phyloP scores from a whole-genome alignment of 1,284 basidiomycete species.

The Tetrapyrgos nigripes region DNA sequence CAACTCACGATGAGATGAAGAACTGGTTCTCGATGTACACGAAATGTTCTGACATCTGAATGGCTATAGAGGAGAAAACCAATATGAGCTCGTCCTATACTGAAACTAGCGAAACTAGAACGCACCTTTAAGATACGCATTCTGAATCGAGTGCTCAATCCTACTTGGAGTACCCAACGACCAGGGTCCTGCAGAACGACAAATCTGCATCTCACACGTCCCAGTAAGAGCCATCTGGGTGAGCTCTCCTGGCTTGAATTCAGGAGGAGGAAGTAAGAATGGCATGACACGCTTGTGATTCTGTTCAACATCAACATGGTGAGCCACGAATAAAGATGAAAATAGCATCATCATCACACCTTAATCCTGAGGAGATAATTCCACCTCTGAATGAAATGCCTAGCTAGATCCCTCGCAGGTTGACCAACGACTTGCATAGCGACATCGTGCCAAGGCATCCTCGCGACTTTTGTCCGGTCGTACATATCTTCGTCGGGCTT shows the following conservation, averaged over 20 bases:
- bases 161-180: slow-evolving; percentile 89
- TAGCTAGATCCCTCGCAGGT: slow-evolving; percentile 92
- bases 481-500: slow-evolving; percentile 97
- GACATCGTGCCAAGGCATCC: slow-evolving; percentile 99
- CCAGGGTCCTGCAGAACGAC: slow-evolving; percentile 95
- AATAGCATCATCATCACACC: slow-evolving; percentile 52
- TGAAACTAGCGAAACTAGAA: slow-evolving; percentile 26
- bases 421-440: slow-evolving; percentile 96
- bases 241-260: slow-evolving; percentile 88
- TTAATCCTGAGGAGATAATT: slow-evolving; percentile 92
- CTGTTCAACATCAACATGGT: slow-evolving; percentile 41
- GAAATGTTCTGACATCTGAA: slow-evolving; percentile 93
- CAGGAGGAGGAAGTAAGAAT: slow-evolving; percentile 93
- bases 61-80: slow-evolving; percentile 60
- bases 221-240: slow-evolving; percentile 87
- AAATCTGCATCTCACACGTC: slow-evolving; percentile 97
- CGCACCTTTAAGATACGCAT: slow-evolving; percentile 89
- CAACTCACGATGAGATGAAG: slow-evolving; percentile 90
- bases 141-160: slow-evolving; percentile 94
- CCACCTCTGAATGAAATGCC: slow-evolving; percentile 97
- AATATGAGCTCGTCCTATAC: neutral
- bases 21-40: slow-evolving; percentile 99
- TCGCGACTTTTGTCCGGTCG: slow-evolving; percentile 85
- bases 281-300: slow-evolving; percentile 94
- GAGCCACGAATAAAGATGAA: too few species aligned